These are phyloP conservation scores for Biancaea sappan DNA, from an alignment of 306 rosid species.

Conservation along the genomic window DNA sequence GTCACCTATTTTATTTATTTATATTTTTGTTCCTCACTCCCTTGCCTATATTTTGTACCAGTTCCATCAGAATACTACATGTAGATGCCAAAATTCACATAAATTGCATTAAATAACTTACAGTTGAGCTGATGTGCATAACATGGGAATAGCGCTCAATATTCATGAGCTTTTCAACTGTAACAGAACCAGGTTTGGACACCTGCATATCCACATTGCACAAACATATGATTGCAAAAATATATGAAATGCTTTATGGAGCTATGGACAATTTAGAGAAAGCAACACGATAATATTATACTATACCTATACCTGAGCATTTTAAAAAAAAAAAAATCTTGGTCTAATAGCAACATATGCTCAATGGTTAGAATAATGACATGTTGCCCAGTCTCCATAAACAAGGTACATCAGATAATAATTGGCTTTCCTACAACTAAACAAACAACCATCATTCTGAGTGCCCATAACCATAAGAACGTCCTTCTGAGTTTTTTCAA, in stretches of 20 bases:
- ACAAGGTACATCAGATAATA: slow-evolving; percentile 1
- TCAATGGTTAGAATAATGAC: slow-evolving; percentile 9
- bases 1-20: too few relatives aligned
- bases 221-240: slow-evolving; percentile 16
- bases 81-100: background rate
- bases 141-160: slow-evolving; percentile 97
- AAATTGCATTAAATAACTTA: slow-evolving; percentile 46
- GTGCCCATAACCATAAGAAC: background rate
- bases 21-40: too few relatives aligned
- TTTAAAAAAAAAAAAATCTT: background rate
- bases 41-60: too few relatives aligned
- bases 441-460: background rate
- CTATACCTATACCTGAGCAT: background rate
- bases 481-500: background rate
- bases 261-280: slow-evolving; percentile 18
- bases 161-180: slow-evolving; percentile 87
- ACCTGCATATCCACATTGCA: slow-evolving; percentile 59
- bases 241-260: slow-evolving; percentile 13
- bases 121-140: slow-evolving; percentile 98
- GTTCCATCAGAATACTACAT: too few relatives aligned
- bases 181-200: slow-evolving; percentile 86
- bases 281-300: slow-evolving; percentile 18
- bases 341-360: slow-evolving; percentile 10
- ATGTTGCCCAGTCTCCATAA: background rate
- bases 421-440: background rate